Base-by-base conservation (phyloP, 2,329 filamentous ascomycete genomes). In the Aspergillus bombycis region DNA sequence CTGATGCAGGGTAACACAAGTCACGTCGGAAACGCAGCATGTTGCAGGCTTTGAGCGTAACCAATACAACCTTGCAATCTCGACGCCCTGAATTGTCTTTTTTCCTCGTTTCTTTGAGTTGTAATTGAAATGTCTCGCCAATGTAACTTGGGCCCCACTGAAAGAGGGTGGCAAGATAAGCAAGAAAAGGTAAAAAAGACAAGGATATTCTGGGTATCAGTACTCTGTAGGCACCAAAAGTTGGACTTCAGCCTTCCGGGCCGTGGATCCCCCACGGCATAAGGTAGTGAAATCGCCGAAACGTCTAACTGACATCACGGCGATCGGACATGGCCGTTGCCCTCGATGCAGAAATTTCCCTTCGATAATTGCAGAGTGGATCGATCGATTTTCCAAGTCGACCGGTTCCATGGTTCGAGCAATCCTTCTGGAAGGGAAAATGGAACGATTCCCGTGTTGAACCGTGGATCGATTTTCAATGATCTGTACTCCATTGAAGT, bases 381-480 rank as follows among this genome's bases (percentile, higher is more conserved):
- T 54, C 60, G 65, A 67, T 63, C 58, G 65, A 46, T 61, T 65
- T 66, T 5, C 53, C 62, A 61, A 57, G 55, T 46, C 57, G 52
- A 54, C 57, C 41, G 50, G 53, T 52, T 57, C 65, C 58, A 55
- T 60, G 62, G 62, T 50, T 45, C 45, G 23, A 34, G 5, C 38
- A 58, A 52, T 48, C 38, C 57, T 65, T 65, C 62, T 67, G 62
- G 62, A 64, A 64, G 41, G 32, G 32, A 41, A 45, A 43, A 41
- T n/a, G 50, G 57, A 63, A 58, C 14, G 55, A 58, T 65, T 57
- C 58, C 62, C 62, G 66, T 28, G 43, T 55, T 43, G 56, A 68
- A 68, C 66, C 64, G 64, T 63, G 64, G 67, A 58, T 65, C 67
- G 32, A 36, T 36, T 38, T 56, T 55, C 58, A 61, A 56, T 61